Conservation (phyloP, 768 basidiomycete genomes). For the Amanita rimosa region DNA sequence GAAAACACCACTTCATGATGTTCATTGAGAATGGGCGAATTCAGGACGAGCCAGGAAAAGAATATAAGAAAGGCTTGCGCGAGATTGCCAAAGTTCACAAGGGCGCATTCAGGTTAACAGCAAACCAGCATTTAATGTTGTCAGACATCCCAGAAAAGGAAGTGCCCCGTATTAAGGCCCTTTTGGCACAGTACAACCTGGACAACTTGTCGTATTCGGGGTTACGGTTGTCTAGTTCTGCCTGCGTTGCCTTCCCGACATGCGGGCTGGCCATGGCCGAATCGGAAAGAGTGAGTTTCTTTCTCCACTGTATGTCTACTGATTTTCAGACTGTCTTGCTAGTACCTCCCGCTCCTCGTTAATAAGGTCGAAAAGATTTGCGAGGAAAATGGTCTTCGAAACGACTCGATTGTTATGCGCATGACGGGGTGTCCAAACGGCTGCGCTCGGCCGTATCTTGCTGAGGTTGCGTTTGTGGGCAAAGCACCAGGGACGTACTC, state of each 20-base stretch:
- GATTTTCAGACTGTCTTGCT: slow-evolving; percentile 2
- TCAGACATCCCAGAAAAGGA: slow-evolving; percentile 73
- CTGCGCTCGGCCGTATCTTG: slow-evolving; percentile 88
- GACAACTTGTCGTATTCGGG: slow-evolving; percentile 78
- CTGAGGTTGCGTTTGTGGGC: slow-evolving; percentile 93
- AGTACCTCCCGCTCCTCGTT: slow-evolving; percentile 88
- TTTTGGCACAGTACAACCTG: slow-evolving; percentile 79
- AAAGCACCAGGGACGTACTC: slow-evolving; percentile 89
- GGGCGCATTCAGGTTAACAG: slow-evolving; percentile 86
- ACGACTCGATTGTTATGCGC: slow-evolving; percentile 95
- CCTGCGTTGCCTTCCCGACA: slow-evolving; percentile 96
- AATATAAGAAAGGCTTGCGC: slow-evolving; percentile 86
- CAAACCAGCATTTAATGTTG: slow-evolving; percentile 90
- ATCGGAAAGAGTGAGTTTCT: slow-evolving; percentile 36
- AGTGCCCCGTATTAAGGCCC: slow-evolving; percentile 60
- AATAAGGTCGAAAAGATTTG: slow-evolving; percentile 93
- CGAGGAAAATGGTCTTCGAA: slow-evolving; percentile 85
- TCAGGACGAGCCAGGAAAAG: slow-evolving; percentile 82
- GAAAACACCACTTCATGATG: slow-evolving; percentile 82
- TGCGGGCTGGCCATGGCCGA: slow-evolving; percentile 55
- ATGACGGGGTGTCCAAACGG: slow-evolving; percentile 98
- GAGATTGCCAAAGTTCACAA: slow-evolving; percentile 94
- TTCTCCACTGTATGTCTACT: not conserved
- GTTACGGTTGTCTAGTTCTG: slow-evolving; percentile 80
- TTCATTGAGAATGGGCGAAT: slow-evolving; percentile 98